Percentiles rank a stretch among this genome's conserved stretches.
These are phyloP conservation scores for Xeromyces bisporus DNA, from an alignment of 495 filamentous ascomycete genomes.

Conservation along the genomic window DNA sequence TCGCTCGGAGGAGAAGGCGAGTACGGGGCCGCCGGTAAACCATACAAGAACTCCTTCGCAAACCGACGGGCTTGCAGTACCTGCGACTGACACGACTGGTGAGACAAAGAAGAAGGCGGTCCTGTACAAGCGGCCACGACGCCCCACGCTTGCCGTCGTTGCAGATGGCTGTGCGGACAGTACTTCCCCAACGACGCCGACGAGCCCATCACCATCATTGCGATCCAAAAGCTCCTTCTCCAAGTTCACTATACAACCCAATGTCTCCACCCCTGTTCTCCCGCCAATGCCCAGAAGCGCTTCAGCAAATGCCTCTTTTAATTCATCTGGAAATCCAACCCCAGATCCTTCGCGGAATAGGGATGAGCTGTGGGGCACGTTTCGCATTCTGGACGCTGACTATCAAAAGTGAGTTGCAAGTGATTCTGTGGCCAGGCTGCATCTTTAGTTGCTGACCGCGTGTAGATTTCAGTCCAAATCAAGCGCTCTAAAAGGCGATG, in stretches of 20 bases:
- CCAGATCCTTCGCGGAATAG: constrained; percentile 38
- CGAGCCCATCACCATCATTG: constrained; percentile 32
- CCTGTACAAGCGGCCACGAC: constrained; percentile 28
- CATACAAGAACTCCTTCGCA: constrained; percentile 7
- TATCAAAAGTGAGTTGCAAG: constrained; percentile 46
- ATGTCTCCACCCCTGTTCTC: constrained; percentile 28
- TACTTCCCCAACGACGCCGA: constrained; percentile 24
- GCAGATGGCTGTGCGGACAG: constrained; percentile 34
- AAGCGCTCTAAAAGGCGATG: constrained; percentile 58
- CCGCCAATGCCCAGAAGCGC: constrained; percentile 34
- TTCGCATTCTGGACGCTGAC: constrained; percentile 66
- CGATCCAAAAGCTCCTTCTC: constrained; percentile 43
- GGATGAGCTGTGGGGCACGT: constrained; percentile 83
- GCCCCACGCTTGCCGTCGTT: constrained; percentile 34
- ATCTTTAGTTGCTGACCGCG: constrained; percentile 6
- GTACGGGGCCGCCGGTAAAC: constrained; percentile 14
- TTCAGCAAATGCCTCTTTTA: constrained; percentile 12
- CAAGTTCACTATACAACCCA: constrained; percentile 32
- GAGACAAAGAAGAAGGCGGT: constrained; percentile 22
- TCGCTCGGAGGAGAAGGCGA: constrained; percentile 22
- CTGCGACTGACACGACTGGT: constrained; percentile 9
- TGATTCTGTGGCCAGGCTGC: not conserved
- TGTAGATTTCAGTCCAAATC: constrained; percentile 58
- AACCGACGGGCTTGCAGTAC: constrained; percentile 5
- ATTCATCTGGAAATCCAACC: constrained; percentile 22